Percentiles rank a stretch among this genome's conserved stretches.
Conservation (phyloP, 140 eudicot genomes). For the Ambrosia hybrid region DNA sequence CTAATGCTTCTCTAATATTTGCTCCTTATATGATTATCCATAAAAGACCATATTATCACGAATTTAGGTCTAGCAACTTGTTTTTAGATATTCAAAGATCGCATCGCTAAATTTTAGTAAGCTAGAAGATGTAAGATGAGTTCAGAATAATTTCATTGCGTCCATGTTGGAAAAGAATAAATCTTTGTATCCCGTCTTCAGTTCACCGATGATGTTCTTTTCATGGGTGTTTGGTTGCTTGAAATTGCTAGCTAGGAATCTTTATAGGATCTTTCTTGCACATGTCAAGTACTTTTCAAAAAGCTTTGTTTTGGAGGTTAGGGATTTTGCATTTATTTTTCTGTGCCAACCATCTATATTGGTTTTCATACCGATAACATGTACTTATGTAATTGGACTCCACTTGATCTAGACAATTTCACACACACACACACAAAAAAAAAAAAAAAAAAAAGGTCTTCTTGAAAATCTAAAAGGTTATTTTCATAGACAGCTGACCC, state of each 20-base stretch:
- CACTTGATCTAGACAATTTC: not conserved
- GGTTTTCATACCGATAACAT: not conserved
- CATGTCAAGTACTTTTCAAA: not conserved
- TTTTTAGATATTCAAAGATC: too few species aligned
- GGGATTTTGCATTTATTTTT: not conserved
- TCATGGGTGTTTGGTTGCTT: not conserved
- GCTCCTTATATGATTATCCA: not conserved
- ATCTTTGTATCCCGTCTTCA: not conserved
- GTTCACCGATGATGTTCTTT: not conserved
- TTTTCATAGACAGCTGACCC: not conserved
- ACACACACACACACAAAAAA: too few species aligned
- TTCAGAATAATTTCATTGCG: not conserved
- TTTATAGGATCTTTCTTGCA: not conserved
- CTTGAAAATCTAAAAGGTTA: not conserved
- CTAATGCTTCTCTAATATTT: too few species aligned
- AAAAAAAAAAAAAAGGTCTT: not conserved
- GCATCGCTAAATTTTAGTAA: too few species aligned
- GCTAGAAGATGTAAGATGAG: too few species aligned
- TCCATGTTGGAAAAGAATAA: not conserved
- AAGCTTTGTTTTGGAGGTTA: not conserved
- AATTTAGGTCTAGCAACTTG: too few species aligned
- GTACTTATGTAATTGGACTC: not conserved
- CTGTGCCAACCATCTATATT: not conserved
- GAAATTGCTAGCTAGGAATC: not conserved
- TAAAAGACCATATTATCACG: too few species aligned